Evolutionary conservation across 768 basidiomycete species (phyloP).

Genomic region (Boletus rubroflammeus): DNA sequence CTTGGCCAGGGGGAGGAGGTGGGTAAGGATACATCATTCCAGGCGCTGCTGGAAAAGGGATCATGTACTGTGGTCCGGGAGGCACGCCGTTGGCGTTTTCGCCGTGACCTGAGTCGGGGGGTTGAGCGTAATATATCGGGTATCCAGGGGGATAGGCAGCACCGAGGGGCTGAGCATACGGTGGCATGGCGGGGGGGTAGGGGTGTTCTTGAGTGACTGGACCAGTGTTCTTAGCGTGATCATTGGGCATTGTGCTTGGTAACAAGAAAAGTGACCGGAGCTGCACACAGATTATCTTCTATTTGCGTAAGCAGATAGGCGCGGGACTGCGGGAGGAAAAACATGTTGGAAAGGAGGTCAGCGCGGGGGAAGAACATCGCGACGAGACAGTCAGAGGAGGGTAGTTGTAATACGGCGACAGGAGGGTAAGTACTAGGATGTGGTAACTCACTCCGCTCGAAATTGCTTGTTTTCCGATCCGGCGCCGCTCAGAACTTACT

Average conservation of each 20-base stretch:
- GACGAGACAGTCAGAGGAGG: constrained; percentile 2
- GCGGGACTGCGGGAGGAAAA: constrained; percentile 16
- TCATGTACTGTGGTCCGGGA: constrained; percentile 33
- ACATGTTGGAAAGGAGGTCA: constrained; percentile 21
- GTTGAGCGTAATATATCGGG: constrained; percentile 32
- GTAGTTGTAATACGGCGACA: neutral
- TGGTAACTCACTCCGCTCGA: constrained; percentile 36
- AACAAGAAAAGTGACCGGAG: constrained; percentile 28
- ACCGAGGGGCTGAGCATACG: constrained; percentile 27
- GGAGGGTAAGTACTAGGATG: neutral
- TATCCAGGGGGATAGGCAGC: constrained; percentile 32
- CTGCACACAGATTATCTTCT: constrained; percentile 20
- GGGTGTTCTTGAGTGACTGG: constrained; percentile 34
- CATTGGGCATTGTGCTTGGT: constrained; percentile 28
- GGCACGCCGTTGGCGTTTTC: constrained; percentile 34
- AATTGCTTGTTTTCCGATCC: constrained; percentile 36
- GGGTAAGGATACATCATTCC: constrained; percentile 45
- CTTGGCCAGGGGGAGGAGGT: constrained; percentile 37
- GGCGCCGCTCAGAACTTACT: constrained; percentile 36
- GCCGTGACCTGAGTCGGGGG: constrained; percentile 26
- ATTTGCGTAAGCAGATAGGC: constrained; percentile 33
- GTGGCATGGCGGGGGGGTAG: constrained; percentile 27
- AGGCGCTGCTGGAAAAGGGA: constrained; percentile 37
- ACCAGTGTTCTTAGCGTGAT: constrained; percentile 34
- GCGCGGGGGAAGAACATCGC: neutral